Evolutionary conservation across 106 monocot genomes (phyloP).

Genomic region (Allium sativum): DNA sequence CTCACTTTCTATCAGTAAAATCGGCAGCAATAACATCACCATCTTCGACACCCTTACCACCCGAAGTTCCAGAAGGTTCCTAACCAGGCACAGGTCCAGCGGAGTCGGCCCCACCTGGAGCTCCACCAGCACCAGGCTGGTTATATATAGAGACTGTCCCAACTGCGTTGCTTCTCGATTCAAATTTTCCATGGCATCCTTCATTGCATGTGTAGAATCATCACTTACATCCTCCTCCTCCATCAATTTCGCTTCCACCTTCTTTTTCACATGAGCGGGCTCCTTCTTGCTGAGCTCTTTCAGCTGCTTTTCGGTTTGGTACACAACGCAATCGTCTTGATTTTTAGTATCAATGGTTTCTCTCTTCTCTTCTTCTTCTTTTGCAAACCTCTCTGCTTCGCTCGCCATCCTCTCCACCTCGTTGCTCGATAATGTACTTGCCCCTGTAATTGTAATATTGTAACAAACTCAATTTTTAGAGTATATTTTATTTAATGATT

Average conservation of each 20-base stretch:
- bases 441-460: conserved; percentile 71
- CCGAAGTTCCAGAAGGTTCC: too few relatives aligned
- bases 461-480: too few relatives aligned
- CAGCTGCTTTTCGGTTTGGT: conserved; percentile 69
- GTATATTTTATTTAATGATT: too few relatives aligned
- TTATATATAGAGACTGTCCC: too few relatives aligned
- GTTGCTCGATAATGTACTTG: conserved; percentile 45
- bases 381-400: conserved; percentile 62
- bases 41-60: too few relatives aligned
- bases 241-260: conserved; percentile 54
- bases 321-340: conserved; percentile 54
- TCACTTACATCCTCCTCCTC: conserved; percentile 50
- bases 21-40: too few relatives aligned
- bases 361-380: conserved; percentile 79
- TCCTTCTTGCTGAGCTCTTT: conserved; percentile 69
- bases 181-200: conserved; percentile 53
- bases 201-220: conserved; percentile 41
- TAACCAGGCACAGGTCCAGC: too few relatives aligned
- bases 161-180: too few relatives aligned
- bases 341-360: conserved; percentile 71
- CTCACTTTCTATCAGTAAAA: too few relatives aligned
- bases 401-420: conserved; percentile 79
- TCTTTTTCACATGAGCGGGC: conserved; percentile 46
- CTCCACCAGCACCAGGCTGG: too few relatives aligned
- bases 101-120: too few relatives aligned